A percentile compares a stretch with the other conserved stretches of the same genome.
Conservation (phyloP, 2,329 filamentous ascomycete genomes). For the Claviceps maximensis region DNA sequence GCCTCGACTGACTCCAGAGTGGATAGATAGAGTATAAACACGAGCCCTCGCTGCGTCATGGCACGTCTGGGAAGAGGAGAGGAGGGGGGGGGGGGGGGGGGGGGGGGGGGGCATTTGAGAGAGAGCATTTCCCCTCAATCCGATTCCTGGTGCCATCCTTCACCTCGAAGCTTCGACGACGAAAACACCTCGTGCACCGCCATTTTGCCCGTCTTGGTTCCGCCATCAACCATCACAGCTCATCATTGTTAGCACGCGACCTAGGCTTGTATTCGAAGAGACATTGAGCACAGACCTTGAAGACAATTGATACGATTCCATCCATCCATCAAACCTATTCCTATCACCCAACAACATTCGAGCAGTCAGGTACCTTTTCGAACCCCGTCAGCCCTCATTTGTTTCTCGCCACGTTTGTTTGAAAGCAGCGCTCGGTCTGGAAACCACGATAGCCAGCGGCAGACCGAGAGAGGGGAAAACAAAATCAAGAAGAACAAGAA, state of each 20-base stretch:
- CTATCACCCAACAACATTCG: too few relatives aligned
- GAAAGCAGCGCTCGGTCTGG: background rate
- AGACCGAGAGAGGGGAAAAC: background rate
- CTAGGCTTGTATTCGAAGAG: background rate
- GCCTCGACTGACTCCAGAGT: background rate
- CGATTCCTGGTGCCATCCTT: background rate
- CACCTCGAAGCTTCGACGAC: background rate
- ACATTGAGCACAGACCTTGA: background rate
- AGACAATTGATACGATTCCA: background rate
- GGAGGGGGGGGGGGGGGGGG: background rate
- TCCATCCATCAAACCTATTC: too few relatives aligned
- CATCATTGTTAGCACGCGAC: background rate
- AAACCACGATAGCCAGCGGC: background rate
- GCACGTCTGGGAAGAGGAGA: background rate
- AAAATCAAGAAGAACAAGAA: background rate
- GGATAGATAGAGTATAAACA: background rate
- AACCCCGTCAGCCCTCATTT: background rate
- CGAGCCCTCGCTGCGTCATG: slow-evolving; percentile 2
- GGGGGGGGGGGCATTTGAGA: too few relatives aligned
- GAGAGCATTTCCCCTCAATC: background rate
- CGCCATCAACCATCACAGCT: background rate
- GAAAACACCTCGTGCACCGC: too few relatives aligned
- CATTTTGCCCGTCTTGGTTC: background rate
- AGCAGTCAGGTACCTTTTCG: background rate
- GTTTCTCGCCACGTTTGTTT: background rate